Conservation (phyloP, 2,329 filamentous ascomycete species). For the Paecilomyces variotii region DNA sequence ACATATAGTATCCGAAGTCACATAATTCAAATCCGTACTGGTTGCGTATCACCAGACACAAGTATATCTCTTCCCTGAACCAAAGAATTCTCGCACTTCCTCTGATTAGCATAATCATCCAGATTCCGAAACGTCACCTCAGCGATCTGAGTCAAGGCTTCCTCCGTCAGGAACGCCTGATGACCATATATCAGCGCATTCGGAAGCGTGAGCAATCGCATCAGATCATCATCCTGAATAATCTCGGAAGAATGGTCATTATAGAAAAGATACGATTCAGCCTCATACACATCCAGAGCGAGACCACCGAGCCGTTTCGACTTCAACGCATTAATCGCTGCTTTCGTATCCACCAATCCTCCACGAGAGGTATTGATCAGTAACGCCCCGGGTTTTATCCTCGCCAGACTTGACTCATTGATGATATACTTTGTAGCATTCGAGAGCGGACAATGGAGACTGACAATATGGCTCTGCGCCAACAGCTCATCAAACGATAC, state of each 20-base stretch:
- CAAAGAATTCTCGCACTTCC: conserved; percentile 22
- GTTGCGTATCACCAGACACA: conserved; percentile 15
- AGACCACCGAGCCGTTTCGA: conserved; percentile 51
- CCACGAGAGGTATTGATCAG: conserved; percentile 63
- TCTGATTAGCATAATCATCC: conserved; percentile 20
- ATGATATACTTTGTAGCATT: conserved; percentile 54
- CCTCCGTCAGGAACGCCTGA: conserved; percentile 61
- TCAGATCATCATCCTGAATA: conserved; percentile 58
- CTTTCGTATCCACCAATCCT: conserved; percentile 53
- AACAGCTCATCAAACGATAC: conserved; percentile 49
- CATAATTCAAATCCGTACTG: conserved; percentile 10
- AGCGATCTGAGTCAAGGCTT: conserved; percentile 58
- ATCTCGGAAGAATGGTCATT: conserved; percentile 57
- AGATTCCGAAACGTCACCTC: conserved; percentile 53
- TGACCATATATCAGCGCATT: conserved; percentile 61
- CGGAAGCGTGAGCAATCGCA: conserved; percentile 59
- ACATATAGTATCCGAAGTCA: too few species aligned
- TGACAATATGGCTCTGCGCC: conserved; percentile 51
- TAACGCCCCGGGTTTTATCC: conserved; percentile 54
- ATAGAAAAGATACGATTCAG: conserved; percentile 54
- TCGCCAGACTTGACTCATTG: conserved; percentile 43
- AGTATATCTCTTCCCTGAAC: conserved; percentile 22
- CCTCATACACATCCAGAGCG: conserved; percentile 62
- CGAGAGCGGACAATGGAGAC: conserved; percentile 58
- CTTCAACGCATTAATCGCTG: conserved; percentile 56